phyloP scores from a whole-genome alignment of 2,329 filamentous ascomycete genomes.

The Beauveria sp. region DNA sequence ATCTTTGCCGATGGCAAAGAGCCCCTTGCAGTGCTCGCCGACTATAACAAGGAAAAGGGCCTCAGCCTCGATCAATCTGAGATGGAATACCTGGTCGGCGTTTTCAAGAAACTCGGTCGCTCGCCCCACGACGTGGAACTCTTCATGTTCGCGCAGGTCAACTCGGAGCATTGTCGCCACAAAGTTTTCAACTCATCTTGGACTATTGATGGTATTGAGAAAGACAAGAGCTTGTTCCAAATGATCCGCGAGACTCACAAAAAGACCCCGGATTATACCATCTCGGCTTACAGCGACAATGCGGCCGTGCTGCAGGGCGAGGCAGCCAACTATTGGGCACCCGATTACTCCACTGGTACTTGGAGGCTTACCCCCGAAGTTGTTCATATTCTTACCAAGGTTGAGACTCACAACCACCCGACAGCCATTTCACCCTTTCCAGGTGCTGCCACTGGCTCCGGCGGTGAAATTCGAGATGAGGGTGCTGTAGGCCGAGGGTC shows the following conservation, averaged over 20 bases:
- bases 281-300: slow-evolving; percentile 96
- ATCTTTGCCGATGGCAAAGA: slow-evolving; percentile 58
- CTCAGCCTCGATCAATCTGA: slow-evolving; percentile 82
- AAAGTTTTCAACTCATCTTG: slow-evolving; percentile 97
- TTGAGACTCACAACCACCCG: slow-evolving; percentile 96
- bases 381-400: slow-evolving; percentile 84
- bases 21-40: slow-evolving; percentile 65
- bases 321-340: slow-evolving; percentile 62
- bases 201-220: slow-evolving; percentile 81
- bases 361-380: slow-evolving; percentile 84
- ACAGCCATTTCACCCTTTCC: slow-evolving; percentile 91
- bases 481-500: slow-evolving; percentile 91
- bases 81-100: slow-evolving; percentile 86
- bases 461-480: slow-evolving; percentile 93
- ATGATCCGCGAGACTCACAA: slow-evolving; percentile 98
- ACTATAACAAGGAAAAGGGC: slow-evolving; percentile 77
- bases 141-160: slow-evolving; percentile 53
- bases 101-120: slow-evolving; percentile 32
- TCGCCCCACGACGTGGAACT: slow-evolving; percentile 12
- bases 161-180: slow-evolving; percentile 81
- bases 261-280: slow-evolving; percentile 69
- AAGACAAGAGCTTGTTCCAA: slow-evolving; percentile 75
- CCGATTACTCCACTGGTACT: slow-evolving; percentile 75
- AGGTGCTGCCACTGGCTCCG: slow-evolving; percentile 89
- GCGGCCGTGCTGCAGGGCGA: slow-evolving; percentile 66